Conservation (phyloP, 2,329 filamentous ascomycete species). For the Leptographium procerum region DNA sequence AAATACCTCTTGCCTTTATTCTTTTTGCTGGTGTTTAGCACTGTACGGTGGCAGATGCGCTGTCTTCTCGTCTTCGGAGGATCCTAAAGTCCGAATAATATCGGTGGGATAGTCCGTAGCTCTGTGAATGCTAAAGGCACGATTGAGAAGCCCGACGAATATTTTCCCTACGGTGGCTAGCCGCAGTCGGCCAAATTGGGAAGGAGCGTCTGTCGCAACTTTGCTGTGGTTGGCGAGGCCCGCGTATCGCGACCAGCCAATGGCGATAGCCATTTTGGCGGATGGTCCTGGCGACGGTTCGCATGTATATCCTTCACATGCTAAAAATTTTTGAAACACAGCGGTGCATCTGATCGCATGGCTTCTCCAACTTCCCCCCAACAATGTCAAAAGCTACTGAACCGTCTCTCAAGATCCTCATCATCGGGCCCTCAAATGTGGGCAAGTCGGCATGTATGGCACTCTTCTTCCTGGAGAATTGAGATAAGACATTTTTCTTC, state of each 20-base stretch:
- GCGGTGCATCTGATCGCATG: neutral
- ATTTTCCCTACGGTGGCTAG: neutral
- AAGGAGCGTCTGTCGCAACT: neutral
- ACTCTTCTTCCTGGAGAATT: neutral
- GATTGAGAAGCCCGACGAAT: too few relatives aligned
- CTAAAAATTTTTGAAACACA: neutral
- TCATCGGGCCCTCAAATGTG: constrained; percentile 44
- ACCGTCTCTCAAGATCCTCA: constrained; percentile 39
- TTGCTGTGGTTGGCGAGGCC: neutral
- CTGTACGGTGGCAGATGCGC: neutral
- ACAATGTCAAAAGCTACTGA: constrained; percentile 28
- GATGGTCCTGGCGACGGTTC: neutral
- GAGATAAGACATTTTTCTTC: neutral
- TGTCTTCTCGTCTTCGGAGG: neutral
- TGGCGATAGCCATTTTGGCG: neutral
- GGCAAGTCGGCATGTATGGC: constrained; percentile 42
- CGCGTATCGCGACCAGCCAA: neutral
- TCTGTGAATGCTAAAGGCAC: too few relatives aligned
- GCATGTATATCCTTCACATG: neutral
- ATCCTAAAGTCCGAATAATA: neutral
- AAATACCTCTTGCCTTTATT: neutral
- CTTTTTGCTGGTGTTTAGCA: neutral
- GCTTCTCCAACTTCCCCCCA: neutral
- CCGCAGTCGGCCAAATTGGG: neutral
- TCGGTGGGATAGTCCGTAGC: too few relatives aligned